phyloP scores from a whole-genome alignment of 768 basidiomycete genomes.

The Russula griseocarnosa region DNA sequence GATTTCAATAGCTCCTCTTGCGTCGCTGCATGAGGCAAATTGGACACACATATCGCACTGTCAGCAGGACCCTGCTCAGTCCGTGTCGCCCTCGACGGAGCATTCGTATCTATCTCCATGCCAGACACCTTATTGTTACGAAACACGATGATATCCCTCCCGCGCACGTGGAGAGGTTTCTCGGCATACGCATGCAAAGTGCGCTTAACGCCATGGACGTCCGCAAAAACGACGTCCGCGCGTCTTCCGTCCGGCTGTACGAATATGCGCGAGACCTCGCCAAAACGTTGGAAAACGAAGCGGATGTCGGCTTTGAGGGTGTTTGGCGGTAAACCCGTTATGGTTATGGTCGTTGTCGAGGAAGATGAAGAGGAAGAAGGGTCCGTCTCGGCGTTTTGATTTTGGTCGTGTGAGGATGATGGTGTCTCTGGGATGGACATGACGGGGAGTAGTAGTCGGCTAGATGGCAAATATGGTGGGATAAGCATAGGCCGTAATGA shows the following conservation, averaged over 20 bases:
- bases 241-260: background rate
- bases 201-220: background rate
- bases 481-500: constrained; percentile 11
- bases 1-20: constrained; percentile 3
- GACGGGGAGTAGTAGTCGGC: background rate
- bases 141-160: background rate
- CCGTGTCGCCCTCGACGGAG: background rate
- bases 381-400: background rate
- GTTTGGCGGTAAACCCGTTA: background rate
- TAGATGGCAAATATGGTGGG: constrained; percentile 3
- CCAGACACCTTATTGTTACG: background rate
- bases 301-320: constrained; percentile 15
- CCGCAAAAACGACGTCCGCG: constrained; percentile 13
- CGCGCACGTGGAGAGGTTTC: constrained; percentile 5
- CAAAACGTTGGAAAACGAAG: constrained; percentile 7
- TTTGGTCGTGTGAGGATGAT: background rate
- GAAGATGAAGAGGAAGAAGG: too few relatives aligned
- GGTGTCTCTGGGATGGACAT: background rate
- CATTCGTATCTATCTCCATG: too few relatives aligned
- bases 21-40: background rate
- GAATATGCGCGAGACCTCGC: constrained; percentile 2
- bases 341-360: background rate
- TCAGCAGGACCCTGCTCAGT: background rate
- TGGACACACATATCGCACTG: background rate
- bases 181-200: constrained; percentile 17